Base-by-base conservation (phyloP, 495 filamentous ascomycete species). In the Hypoxylon lienhwacheense region DNA sequence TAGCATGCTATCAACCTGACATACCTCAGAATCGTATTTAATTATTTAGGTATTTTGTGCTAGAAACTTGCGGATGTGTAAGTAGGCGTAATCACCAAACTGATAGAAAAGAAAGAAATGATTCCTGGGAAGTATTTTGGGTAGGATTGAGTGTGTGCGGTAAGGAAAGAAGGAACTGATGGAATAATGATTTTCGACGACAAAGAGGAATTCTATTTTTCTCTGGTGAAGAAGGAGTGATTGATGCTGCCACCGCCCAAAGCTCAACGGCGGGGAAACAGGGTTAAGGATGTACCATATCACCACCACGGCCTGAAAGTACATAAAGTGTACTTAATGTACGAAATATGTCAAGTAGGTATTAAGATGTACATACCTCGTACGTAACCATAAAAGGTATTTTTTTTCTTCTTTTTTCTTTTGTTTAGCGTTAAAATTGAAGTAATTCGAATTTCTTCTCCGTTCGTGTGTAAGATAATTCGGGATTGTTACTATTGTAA, bases 171-270 rank as follows among this genome's bases (percentile, higher is more conserved):
- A 42, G 35, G 44, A 34, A 0, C 41, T 50, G 47, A 41, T 44
- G 52, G 45, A n/a, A n/a, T n/a, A n/a, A n/a, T n/a, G n/a, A 47
- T 47, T 61, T 39, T 29, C 20, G 46, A 56, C 31, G 28, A 21
- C 36, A 28, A 50, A 49, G 37, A 51, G 54, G 51, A 15, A 61
- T 54, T n/a, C n/a, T 55, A 61, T 55, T 61, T 61, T 61, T 47
- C 46, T 55, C 34, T 36, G 45, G 40, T 47, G 16, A 48, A 33
- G 36, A 47, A 31, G 31, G 32, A 33, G 8, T 11, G n/a, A 35
- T 33, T 51, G 49, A 53, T 49, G 41, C 54, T 35, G 21, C 52
- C 26, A 57, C 50, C 22, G 14, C 19, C 24, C 31, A 44, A 45
- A 37, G 36, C 32, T 47, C 41, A 52, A 39, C 48, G 36, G 48